These are phyloP conservation scores for Aspergillus sp. DNA, from an alignment of 2,329 filamentous ascomycete species.

Conservation along the genomic window DNA sequence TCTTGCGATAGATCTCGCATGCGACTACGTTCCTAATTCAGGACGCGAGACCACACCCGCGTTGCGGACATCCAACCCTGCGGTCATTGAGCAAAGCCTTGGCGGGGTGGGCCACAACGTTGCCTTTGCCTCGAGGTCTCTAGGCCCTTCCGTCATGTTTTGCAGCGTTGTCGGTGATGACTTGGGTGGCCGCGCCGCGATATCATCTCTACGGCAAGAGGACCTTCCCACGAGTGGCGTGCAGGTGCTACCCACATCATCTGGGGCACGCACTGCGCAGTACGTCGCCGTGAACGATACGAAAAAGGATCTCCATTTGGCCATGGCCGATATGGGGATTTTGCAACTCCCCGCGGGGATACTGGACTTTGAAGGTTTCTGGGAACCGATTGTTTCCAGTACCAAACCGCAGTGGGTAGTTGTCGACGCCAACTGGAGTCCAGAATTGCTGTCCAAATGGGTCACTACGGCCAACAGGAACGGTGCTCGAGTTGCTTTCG, in stretches of 20 bases:
- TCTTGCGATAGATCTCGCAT: conserved; percentile 82
- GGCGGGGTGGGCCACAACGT: conserved; percentile 94
- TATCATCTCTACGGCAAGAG: conserved; percentile 62
- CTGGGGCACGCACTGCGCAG: conserved; percentile 72
- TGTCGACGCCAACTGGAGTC: conserved; percentile 83
- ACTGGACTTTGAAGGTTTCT: conserved; percentile 52
- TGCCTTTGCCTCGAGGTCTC: conserved; percentile 74
- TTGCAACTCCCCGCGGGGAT: conserved; percentile 53
- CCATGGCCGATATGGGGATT: conserved; percentile 95
- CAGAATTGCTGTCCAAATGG: conserved; percentile 66
- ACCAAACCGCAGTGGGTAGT: conserved; percentile 73
- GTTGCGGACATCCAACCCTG: conserved; percentile 81
- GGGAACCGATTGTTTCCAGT: conserved; percentile 59
- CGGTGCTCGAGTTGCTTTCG: conserved; percentile 68
- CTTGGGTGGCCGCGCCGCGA: conserved; percentile 69
- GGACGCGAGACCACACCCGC: conserved; percentile 36
- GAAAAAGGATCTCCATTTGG: conserved; percentile 79
- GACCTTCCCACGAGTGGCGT: conserved; percentile 66
- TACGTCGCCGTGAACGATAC: conserved; percentile 87
- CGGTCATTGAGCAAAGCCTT: conserved; percentile 75
- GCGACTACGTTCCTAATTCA: conserved; percentile 65
- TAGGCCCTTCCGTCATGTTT: conserved; percentile 66
- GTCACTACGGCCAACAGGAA: conserved; percentile 59
- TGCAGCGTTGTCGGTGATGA: conserved; percentile 83
- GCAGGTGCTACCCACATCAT: conserved; percentile 52